These are phyloP conservation scores for Sorghum bicolor DNA, from an alignment of 176 grass and related monocot genomes.

Conservation along the genomic window Sorghum_bicolor_NCBIv3 NC_012870.2:76474001-76474500, in stretches of 20 bases:
- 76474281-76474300: neutral
- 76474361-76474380: too few species aligned
- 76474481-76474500: too few species aligned
- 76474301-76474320: neutral
- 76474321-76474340: too few species aligned
- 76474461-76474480: too few species aligned
- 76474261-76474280: neutral
- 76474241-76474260: too few species aligned
- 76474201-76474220: neutral
- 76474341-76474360: too few species aligned
- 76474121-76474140: neutral
- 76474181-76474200: neutral
- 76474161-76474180: neutral
- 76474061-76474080: neutral
- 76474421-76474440: too few species aligned
- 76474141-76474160: neutral
- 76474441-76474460: too few species aligned
- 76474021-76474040: neutral
- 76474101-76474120: neutral
- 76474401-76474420: too few species aligned
- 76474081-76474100: neutral
- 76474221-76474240: neutral
- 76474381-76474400: too few species aligned
- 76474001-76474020: neutral
- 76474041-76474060: neutral